Evolutionary conservation across 306 rosid species (phyloP).

Genomic region (Purshia tridentata): DNA sequence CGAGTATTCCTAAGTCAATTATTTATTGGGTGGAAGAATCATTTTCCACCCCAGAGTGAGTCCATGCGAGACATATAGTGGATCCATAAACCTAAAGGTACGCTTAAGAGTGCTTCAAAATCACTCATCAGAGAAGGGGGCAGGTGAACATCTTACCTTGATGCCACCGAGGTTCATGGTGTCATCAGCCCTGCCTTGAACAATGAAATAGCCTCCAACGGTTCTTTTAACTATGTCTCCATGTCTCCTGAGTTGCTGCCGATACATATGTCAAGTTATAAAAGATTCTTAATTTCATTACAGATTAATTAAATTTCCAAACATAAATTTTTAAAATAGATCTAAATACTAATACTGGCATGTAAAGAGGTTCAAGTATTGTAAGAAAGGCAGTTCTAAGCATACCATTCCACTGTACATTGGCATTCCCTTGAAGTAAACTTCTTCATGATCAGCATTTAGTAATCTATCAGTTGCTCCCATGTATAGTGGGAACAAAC

Average conservation of each 20-base stretch:
- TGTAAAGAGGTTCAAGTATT: not conserved
- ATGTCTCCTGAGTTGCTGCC: slow-evolving; percentile 76
- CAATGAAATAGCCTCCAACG: slow-evolving; percentile 57
- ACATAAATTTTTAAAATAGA: not conserved
- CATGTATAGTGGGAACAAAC: slow-evolving; percentile 52
- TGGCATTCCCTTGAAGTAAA: slow-evolving; percentile 88
- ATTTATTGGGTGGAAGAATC: too few relatives aligned
- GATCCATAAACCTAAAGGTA: not conserved
- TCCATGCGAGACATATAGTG: not conserved
- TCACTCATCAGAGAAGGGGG: not conserved
- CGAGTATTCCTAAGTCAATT: too few relatives aligned
- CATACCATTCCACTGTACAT: slow-evolving; percentile 64
- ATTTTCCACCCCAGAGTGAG: not conserved
- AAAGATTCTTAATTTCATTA: not conserved
- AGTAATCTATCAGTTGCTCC: slow-evolving; percentile 73
- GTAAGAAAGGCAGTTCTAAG: slow-evolving; percentile 5
- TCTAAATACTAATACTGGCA: not conserved
- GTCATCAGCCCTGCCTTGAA: slow-evolving; percentile 93
- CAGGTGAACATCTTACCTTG: slow-evolving; percentile 47
- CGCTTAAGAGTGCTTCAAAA: slow-evolving; percentile 8
- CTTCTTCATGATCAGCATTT: slow-evolving; percentile 70
- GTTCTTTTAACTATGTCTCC: slow-evolving; percentile 80
- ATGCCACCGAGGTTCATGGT: slow-evolving; percentile 98
- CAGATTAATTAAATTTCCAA: not conserved
- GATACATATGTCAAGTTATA: slow-evolving; percentile 23